Base-by-base conservation (phyloP, 106 monocot genomes). In the Dendrobium huoshanense region DNA sequence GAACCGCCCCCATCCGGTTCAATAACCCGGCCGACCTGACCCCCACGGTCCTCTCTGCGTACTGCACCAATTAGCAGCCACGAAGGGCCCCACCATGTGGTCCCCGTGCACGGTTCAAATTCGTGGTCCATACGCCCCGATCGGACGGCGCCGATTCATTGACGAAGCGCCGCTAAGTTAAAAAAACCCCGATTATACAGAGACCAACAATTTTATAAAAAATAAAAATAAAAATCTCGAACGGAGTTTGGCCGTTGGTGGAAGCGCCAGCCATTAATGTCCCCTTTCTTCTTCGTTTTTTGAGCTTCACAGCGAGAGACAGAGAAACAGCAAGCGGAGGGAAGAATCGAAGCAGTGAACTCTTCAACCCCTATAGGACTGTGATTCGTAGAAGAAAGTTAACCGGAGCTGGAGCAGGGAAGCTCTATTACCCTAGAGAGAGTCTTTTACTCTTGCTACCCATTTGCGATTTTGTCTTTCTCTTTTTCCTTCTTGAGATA, bases 251-350 rank as follows among this genome's bases (percentile, higher is more conserved):
- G 42, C 33, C 44, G 79, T 37, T 79, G 44, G 67, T 27, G 67
- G 67, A 5, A 22, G 45, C 80, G 80, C 72, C 72, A 72, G 80
- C 80, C 80, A 80, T 80, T 80, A 72, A 70, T 72, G 43, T 48
- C 0, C 27, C 68, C 20, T 79, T 65, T 72, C 72, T 22, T 11
- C 16, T 7, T 41, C 16, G 43, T 48, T 17, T 37, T 33, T 77
- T 20, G 75, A 43, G 75, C 45, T 77, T 4, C 51, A 27, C 37
- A 3, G 37, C 37, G 37, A 37, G 37, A 37, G 37, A 37, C 3
- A 37, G 37, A 37, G 37, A 37, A 3, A 37, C 3, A 37, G 3
- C 37, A 37, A 37, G 37, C 37, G 37, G 37, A 37, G 37, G 37
- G 37, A 37, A 37, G 37, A 37, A 37, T 37, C 37, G 3, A 11